Evolutionary conservation across 352 stramenopile species (phyloP), one percentile per base, ranked within the genome.

Genomic region (Halophytophthora polymorphica): DNA sequence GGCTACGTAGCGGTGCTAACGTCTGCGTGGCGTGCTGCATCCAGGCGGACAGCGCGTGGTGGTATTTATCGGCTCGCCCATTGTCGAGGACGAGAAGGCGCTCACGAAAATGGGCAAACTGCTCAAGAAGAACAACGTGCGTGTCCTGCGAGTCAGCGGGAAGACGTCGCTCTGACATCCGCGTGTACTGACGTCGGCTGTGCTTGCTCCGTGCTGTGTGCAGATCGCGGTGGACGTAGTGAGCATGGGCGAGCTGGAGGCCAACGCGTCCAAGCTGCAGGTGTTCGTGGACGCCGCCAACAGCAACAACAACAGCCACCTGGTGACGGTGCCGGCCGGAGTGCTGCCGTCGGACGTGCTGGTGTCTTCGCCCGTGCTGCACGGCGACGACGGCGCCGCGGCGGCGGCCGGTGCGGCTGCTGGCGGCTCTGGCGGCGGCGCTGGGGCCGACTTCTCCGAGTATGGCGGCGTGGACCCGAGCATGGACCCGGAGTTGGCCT

Each of bases 41-140:
- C 6, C 42, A 88, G 80, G 82, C 45, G 76, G 76, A 1, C 81
- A 95, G 63, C 79, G 85, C 35, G 77, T 99, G 43, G 90, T 99
- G 11, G 73, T 99, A 37, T 99, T 99, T 65, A 93, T 99, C 23
- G 96, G 95, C 35, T 97, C 87, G 15, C 93, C 93, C 21, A 89
- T 98, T 47, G 76, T 78, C 12, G 90, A 96, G 43, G 89, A 97
- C 58, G 86, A 96, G 50, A 93, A 95, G 58, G 70, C 74, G 46
- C 68, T 97, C 42, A 83, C 80, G n/a, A 98, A 98, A 73, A 96
- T 98, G 45, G 97, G 93, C 63, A 98, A 98, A 56, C 77, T 98
- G 40, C 81, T 99, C 38, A 99, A 99, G 78, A 99, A 99, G 81
- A 99, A 99, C 77, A 99, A 99, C 70, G 91, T 93, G 40, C 45